Base-by-base conservation (phyloP, 2,329 filamentous ascomycete species). In the Blastomyces emzantsi region DNA sequence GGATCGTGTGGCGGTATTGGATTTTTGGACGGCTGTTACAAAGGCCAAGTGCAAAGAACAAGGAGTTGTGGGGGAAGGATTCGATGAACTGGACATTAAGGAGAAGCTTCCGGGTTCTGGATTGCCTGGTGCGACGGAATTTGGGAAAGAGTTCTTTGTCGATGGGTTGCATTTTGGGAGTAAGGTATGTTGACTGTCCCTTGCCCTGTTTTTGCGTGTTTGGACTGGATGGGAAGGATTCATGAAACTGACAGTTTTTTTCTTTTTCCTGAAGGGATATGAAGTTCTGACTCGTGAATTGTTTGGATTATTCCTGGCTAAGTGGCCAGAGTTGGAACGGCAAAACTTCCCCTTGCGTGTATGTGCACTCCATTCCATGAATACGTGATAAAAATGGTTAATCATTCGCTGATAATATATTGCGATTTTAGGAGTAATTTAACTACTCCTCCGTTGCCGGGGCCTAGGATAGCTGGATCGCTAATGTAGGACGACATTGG, bases 121-220 rank as follows among this genome's bases (percentile, higher is more conserved):
- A 8, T 64, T 77, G 58, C 52, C 69, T 7, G 68, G 69, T 3
- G 70, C 72, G 25, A 69, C 66, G 58, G 60, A 66, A 15, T 77
- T 77, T 63, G 68, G 68, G n/a, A 63, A 68, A 3, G 72, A 71
- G 1, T 76, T 72, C 65, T 77, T 78, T 63, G 73, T 69, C 1
- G 75, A 76, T 69, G 73, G 74, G 4, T 65, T 78, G 66, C 75
- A 77, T 70, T 67, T 77, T 33, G 72, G 73, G 17, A 57, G 63
- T 51, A 66, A 62, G 61, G 68, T 66, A 47, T 56, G 65, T 60
- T 41, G 47, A 41, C 52, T 28, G 22, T 5, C 22, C n/a, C 43
- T 9, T 43, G 22, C 58, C 7, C 47, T 5, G 13, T 25, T 59
- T 17, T 59, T 25, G 19, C 22, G 22, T 25, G 39, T 58, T 60